Conservation (phyloP, 176 grass and related monocot species). For the Rhynchospora breviuscula region DNA sequence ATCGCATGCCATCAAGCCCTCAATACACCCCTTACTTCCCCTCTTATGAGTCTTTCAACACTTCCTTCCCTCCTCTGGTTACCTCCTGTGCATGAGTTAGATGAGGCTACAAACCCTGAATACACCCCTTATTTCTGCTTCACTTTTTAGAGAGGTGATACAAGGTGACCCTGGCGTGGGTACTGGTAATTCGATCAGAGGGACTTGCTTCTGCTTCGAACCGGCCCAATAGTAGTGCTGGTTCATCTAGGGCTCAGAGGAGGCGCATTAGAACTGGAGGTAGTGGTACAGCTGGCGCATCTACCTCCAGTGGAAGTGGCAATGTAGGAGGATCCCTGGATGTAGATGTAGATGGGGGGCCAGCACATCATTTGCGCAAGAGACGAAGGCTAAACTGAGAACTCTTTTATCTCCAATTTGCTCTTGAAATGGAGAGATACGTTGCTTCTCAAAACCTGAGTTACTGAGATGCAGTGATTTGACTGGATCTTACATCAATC, state of each 20-base stretch:
- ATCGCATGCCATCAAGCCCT: not conserved
- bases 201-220: conserved; percentile 34
- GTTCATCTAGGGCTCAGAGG: conserved; percentile 57
- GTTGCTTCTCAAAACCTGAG: not conserved
- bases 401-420: not conserved
- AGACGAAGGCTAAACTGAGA: conserved; percentile 74
- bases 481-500: not conserved
- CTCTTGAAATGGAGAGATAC: not conserved
- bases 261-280: conserved; percentile 47
- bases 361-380: conserved; percentile 47
- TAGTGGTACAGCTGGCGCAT: conserved; percentile 8
- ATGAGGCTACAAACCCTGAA: conserved; percentile 20
- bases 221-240: conserved; percentile 46
- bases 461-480: not conserved
- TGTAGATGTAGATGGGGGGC: conserved; percentile 56
- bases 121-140: no score
- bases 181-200: conserved; percentile 30
- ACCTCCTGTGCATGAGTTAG: conserved; percentile 25
- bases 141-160: no score
- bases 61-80: conserved; percentile 22
- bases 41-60: conserved; percentile 21
- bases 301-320: conserved; percentile 24
- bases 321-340: conserved; percentile 58
- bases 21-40: conserved; percentile 53
- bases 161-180: conserved; percentile 46